Percentiles rank a stretch among this genome's conserved stretches.
Conservation (phyloP, 139 green algal genomes). For the Yamagishiella unicocca region DNA sequence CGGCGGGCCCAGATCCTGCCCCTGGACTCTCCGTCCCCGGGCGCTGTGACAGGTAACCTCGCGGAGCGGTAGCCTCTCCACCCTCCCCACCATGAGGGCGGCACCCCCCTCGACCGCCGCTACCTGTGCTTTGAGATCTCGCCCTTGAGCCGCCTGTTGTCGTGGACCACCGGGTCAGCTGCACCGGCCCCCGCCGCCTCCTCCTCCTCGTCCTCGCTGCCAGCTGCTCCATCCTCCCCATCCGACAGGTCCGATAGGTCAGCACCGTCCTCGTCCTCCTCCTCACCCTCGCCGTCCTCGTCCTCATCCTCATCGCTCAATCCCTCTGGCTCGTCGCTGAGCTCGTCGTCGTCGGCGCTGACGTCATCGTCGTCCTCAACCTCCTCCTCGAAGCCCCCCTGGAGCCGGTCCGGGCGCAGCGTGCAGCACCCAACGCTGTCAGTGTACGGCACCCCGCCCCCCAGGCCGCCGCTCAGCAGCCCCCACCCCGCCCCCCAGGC, state of each 20-base stretch:
- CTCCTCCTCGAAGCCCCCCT: constrained; percentile 36
- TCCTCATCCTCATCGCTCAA: background rate
- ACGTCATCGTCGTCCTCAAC: constrained; percentile 33
- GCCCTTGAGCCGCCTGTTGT: constrained; percentile 65
- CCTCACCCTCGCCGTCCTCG: background rate
- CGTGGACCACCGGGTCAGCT: constrained; percentile 53
- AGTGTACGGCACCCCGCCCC: too few species aligned
- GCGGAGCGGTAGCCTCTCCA: too few species aligned
- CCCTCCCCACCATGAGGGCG: background rate
- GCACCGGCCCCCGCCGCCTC: constrained; percentile 38
- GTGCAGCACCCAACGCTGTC: too few species aligned
- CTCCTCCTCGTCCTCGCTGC: constrained; percentile 39
- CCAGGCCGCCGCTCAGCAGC: too few species aligned
- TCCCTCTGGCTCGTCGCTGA: background rate
- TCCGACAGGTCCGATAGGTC: background rate
- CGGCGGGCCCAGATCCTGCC: too few species aligned
- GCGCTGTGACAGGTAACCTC: too few species aligned
- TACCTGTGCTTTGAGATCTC: constrained; percentile 65
- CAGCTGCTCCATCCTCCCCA: background rate
- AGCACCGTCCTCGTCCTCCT: background rate
- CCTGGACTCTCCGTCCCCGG: too few species aligned
- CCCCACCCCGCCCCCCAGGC: too few species aligned
- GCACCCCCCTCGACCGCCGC: background rate
- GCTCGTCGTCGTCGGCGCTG: background rate
- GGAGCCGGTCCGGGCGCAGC: too few species aligned